These are phyloP conservation scores for Adenanthera pavonina DNA, from an alignment of 306 rosid species.

Conservation along the genomic window DNA sequence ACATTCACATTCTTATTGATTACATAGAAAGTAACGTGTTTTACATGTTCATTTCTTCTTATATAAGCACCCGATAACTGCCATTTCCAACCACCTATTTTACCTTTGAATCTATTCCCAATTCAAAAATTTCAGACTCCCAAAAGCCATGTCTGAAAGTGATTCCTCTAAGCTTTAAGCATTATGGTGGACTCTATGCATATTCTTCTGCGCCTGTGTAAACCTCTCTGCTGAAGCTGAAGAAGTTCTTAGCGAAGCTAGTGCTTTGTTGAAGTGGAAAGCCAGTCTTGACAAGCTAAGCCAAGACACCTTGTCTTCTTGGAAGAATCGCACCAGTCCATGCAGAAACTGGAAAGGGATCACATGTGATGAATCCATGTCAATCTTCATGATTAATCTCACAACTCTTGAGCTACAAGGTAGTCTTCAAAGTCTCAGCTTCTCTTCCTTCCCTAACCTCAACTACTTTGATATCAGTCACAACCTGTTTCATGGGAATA, in stretches of 20 bases:
- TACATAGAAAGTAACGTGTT: too few relatives aligned
- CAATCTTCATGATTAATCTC: neutral
- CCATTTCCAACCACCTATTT: too few relatives aligned
- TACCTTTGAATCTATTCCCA: too few relatives aligned
- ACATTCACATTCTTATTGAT: too few relatives aligned
- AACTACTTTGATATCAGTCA: neutral
- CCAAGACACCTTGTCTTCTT: neutral
- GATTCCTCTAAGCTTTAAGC: neutral
- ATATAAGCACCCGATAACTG: too few relatives aligned
- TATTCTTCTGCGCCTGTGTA: neutral
- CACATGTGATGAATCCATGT: neutral
- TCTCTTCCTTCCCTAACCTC: slow-evolving; percentile 18
- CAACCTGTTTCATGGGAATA: neutral
- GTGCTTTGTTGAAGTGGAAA: neutral
- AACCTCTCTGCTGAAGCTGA: neutral
- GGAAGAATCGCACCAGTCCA: neutral
- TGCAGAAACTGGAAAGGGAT: neutral
- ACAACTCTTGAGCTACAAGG: neutral
- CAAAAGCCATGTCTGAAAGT: neutral
- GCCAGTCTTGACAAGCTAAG: neutral
- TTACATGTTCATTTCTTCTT: too few relatives aligned
- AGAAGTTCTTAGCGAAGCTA: neutral
- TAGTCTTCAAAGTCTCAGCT: neutral
- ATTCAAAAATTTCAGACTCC: neutral
- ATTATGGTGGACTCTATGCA: neutral